Percentiles rank a stretch among this genome's conserved stretches.
phyloP scores from a whole-genome alignment of 768 basidiomycete genomes.

The Podaxis pistillaris region DNA sequence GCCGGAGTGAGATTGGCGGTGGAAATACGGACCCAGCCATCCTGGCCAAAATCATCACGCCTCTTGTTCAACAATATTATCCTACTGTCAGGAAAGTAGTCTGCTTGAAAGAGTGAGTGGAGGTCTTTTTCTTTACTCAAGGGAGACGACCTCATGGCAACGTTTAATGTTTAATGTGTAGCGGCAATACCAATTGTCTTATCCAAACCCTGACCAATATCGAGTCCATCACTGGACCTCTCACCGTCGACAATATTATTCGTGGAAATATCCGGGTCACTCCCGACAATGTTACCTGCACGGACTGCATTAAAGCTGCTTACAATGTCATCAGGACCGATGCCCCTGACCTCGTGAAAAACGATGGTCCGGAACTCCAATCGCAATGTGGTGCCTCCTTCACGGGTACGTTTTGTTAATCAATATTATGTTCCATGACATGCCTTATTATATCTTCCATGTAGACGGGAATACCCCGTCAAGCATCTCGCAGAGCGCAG shows the following conservation, averaged over 20 bases:
- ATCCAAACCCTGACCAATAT: slow-evolving; percentile 55
- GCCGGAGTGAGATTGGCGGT: slow-evolving; percentile 34
- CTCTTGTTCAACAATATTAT: slow-evolving; percentile 52
- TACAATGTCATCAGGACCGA: slow-evolving; percentile 41
- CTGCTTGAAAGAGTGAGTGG: slow-evolving; percentile 67
- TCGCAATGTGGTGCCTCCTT: slow-evolving; percentile 51
- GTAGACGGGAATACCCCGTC: slow-evolving; percentile 39
- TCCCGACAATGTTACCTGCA: slow-evolving; percentile 44
- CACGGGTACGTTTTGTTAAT: slow-evolving; percentile 38
- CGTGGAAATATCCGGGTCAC: slow-evolving; percentile 21
- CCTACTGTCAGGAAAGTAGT: slow-evolving; percentile 52
- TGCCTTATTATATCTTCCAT: slow-evolving; percentile 1
- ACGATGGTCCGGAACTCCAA: slow-evolving; percentile 28
- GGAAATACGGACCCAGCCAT: background rate
- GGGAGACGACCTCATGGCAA: background rate
- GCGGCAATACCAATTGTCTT: slow-evolving; percentile 46
- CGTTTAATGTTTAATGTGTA: slow-evolving; percentile 16
- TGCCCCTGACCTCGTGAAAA: slow-evolving; percentile 32
- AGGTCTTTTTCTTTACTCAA: background rate
- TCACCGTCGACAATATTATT: slow-evolving; percentile 29
- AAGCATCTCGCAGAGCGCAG: slow-evolving; percentile 32
- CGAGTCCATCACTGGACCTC: slow-evolving; percentile 37
- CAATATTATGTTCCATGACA: background rate
- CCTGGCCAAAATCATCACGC: slow-evolving; percentile 22
- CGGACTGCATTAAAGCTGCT: slow-evolving; percentile 50